These are phyloP conservation scores for Penicillium occitanis DNA, from an alignment of 2,329 filamentous ascomycete genomes.

Conservation along the genomic window DNA sequence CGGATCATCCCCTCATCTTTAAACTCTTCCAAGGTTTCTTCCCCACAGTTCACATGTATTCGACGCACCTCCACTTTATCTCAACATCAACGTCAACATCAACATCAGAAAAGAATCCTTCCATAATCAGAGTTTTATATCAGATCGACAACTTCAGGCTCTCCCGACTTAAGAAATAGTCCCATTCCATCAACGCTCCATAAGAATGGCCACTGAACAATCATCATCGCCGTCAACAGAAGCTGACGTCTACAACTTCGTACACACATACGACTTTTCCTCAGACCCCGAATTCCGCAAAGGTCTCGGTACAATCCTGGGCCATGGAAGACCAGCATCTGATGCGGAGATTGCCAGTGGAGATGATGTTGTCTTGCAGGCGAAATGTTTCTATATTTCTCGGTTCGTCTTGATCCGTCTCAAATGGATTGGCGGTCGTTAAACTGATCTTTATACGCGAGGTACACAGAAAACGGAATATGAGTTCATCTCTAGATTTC, in stretches of 20 bases:
- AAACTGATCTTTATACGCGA: not conserved
- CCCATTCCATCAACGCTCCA: not conserved
- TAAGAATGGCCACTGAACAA: slow-evolving; percentile 8
- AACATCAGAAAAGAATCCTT: not conserved
- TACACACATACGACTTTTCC: slow-evolving; percentile 43
- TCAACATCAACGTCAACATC: not conserved
- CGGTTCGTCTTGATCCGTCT: slow-evolving; percentile 32
- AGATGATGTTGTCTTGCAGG: slow-evolving; percentile 46
- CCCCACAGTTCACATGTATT: not conserved
- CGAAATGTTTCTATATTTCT: slow-evolving; percentile 51
- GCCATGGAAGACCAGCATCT: slow-evolving; percentile 42
- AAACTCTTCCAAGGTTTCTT: not conserved
- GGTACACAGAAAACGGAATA: slow-evolving; percentile 37
- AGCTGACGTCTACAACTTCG: slow-evolving; percentile 30
- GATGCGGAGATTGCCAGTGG: slow-evolving; percentile 40
- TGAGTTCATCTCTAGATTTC: slow-evolving; percentile 58
- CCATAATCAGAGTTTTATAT: not conserved
- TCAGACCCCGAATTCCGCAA: slow-evolving; percentile 47
- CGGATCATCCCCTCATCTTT: not conserved
- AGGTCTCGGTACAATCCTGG: slow-evolving; percentile 49
- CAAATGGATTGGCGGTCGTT: not conserved
- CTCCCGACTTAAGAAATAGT: not conserved
- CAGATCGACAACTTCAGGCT: not conserved
- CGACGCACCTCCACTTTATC: not conserved
- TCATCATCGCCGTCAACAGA: not conserved